Evolutionary conservation across 2,329 filamentous ascomycete genomes (phyloP).

Genomic region (Neoarthrinium moseri): DNA sequence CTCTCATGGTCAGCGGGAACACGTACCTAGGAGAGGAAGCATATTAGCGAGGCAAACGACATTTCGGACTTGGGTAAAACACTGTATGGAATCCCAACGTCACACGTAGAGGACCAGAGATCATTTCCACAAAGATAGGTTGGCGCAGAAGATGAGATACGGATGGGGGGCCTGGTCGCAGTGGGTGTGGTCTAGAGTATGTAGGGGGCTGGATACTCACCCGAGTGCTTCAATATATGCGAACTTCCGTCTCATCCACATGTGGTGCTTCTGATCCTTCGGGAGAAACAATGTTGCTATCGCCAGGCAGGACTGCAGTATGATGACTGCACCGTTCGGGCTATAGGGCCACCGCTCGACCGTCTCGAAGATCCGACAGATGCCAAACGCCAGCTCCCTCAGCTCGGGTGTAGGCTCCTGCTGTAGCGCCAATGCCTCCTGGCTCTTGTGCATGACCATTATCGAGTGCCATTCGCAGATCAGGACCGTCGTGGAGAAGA

Average conservation of each 20-base stretch:
- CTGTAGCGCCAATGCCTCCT: constrained; percentile 59
- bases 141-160: constrained; percentile 4
- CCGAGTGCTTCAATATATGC: constrained; percentile 75
- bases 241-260: constrained; percentile 80
- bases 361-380: constrained; percentile 77
- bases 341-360: constrained; percentile 70
- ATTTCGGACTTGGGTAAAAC: too few relatives aligned
- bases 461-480: constrained; percentile 77
- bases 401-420: constrained; percentile 54
- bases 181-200: background rate
- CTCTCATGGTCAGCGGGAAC: constrained; percentile 71
- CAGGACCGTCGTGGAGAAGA: constrained; percentile 74
- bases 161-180: background rate
- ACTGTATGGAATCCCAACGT: too few relatives aligned
- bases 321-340: constrained; percentile 68
- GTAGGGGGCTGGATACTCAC: constrained; percentile 49
- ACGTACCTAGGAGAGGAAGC: constrained; percentile 64
- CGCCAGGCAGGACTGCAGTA: constrained; percentile 72
- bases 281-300: constrained; percentile 80
- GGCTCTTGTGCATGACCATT: constrained; percentile 76
- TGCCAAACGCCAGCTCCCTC: constrained; percentile 61
- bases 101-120: too few relatives aligned
- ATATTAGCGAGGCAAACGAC: constrained; percentile 8
- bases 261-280: constrained; percentile 66
- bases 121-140: too few relatives aligned